Percentiles rank a stretch among this genome's conserved stretches.
These are phyloP conservation scores for Taphrina communis DNA, from an alignment of 1,139 yeast species.

Conservation along the genomic window DNA sequence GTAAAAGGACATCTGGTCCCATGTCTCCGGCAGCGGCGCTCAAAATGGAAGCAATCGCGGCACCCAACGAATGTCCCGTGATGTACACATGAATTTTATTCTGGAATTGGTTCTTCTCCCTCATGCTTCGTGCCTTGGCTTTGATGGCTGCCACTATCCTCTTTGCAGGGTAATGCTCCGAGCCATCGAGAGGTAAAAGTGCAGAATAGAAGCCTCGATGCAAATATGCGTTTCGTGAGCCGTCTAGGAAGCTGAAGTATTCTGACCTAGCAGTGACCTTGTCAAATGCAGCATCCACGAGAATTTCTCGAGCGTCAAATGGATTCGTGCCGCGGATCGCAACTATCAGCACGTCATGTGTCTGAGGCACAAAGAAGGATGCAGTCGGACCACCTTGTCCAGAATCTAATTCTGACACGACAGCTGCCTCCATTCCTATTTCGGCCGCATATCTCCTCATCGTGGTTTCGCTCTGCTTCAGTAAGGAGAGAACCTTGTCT, in stretches of 20 bases:
- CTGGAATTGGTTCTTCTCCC: background rate
- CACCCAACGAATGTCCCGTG: conserved; percentile 41
- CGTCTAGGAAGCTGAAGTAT: background rate
- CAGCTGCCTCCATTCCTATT: conserved; percentile 1
- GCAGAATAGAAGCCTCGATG: conserved; percentile 39
- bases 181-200: conserved; percentile 15
- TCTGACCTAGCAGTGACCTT: conserved; percentile 11
- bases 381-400: conserved; percentile 37
- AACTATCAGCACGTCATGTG: conserved; percentile 22
- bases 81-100: conserved; percentile 27
- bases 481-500: background rate
- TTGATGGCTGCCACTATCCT: conserved; percentile 24
- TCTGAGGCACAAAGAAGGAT: conserved; percentile 10
- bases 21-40: conserved; percentile 19
- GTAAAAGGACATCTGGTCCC: conserved; percentile 1
- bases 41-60: conserved; percentile 33
- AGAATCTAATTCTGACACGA: conserved; percentile 31
- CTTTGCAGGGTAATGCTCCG: conserved; percentile 23
- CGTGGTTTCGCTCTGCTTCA: conserved; percentile 2
- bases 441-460: conserved; percentile 6
- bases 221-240: background rate
- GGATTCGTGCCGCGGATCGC: conserved; percentile 37
- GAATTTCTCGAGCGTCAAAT: conserved; percentile 20
- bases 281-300: conserved; percentile 29
- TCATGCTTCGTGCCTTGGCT: conserved; percentile 16